Base-by-base conservation (phyloP, 495 filamentous ascomycete genomes). In the Annulohypoxylon maeteangense region DNA sequence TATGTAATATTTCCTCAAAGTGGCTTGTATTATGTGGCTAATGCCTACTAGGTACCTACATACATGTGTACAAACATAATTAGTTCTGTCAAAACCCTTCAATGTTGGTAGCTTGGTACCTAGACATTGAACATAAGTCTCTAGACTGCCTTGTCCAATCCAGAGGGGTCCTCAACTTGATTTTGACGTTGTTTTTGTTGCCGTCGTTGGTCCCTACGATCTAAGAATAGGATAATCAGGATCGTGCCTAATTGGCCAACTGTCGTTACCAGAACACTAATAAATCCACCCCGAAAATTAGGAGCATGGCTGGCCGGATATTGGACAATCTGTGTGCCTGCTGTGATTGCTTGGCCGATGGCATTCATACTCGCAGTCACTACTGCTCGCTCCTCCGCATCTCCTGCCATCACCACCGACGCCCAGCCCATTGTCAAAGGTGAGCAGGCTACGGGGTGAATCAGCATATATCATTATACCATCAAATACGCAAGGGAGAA, bases 301-400 rank as follows among this genome's bases (percentile, higher is more conserved):
- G 77, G 73, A 8, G 76, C 76, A 8, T 68, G 50, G 16, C 66
- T 75, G 29, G 78, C 78, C 2, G 76, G 72, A 51, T 71, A 79
- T 45, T 79, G 78, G 10, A 78, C 69, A 7, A 80, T 63, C 36
- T 79, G 78, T 18, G 78, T 79, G 42, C 75, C 75, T 0, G 74
- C 78, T 7, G 65, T 71, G 44, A 79, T 78, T 7, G 78, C 79
- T 67, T 80, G 78, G 4, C 78, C 79, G n/a, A 80, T 78, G 5
- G 79, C 72, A 51, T 79, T 81, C 75, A 80, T 80, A 20, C 75
- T 79, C 0, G 78, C 79, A 7, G 74, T 80, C 3, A 80, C 77
- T 10, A 80, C 72, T 11, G 78, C 78, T 14, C 78, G 68, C 44
- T 79, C 78, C 50, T 80, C 79, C 18, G 79, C 77, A 36, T 81